These are phyloP conservation scores for Cyberlindnera mississippiensis DNA, from an alignment of 805 yeast genomes.

Conservation along the genomic window DNA sequence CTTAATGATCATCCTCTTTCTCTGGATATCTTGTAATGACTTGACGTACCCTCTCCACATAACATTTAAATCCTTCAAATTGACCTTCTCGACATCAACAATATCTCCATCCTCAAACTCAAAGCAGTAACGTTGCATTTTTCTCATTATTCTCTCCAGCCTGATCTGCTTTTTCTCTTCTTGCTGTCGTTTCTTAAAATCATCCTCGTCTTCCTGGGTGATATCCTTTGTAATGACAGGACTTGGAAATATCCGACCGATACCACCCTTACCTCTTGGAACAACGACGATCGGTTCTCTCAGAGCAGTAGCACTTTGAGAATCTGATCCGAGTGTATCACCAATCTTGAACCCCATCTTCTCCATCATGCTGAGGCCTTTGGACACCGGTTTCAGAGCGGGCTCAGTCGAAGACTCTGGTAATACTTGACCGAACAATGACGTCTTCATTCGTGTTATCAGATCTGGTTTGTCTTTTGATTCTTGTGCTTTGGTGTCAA, in stretches of 20 bases:
- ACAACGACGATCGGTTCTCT: slow-evolving; percentile 31
- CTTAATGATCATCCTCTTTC: slow-evolving; percentile 11
- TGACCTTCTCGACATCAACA: slow-evolving; percentile 22
- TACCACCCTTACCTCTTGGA: slow-evolving; percentile 23
- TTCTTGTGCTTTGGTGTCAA: neutral
- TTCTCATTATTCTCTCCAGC: slow-evolving; percentile 20
- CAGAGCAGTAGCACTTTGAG: slow-evolving; percentile 21
- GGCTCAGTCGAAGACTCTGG: slow-evolving; percentile 5
- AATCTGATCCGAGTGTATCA: slow-evolving; percentile 36
- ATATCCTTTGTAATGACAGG: neutral
- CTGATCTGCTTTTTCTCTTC: slow-evolving; percentile 13
- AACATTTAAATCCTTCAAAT: slow-evolving; percentile 33
- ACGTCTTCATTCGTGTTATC: slow-evolving; percentile 13
- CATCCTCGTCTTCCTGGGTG: slow-evolving; percentile 15
- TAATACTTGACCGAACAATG: slow-evolving; percentile 21
- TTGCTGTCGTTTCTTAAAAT: slow-evolving; percentile 22
- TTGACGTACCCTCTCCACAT: slow-evolving; percentile 40
- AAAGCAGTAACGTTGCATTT: slow-evolving; percentile 40
- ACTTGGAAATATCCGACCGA: slow-evolving; percentile 10
- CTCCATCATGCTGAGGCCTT: slow-evolving; percentile 50
- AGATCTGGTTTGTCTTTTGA: slow-evolving; percentile 4
- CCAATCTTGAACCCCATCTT: slow-evolving; percentile 57
- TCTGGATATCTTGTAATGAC: slow-evolving; percentile 15
- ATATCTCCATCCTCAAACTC: slow-evolving; percentile 35
- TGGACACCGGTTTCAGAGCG: slow-evolving; percentile 33